Base-by-base conservation (phyloP, 2,329 filamentous ascomycete genomes). In the Xylaria multiplex region DNA sequence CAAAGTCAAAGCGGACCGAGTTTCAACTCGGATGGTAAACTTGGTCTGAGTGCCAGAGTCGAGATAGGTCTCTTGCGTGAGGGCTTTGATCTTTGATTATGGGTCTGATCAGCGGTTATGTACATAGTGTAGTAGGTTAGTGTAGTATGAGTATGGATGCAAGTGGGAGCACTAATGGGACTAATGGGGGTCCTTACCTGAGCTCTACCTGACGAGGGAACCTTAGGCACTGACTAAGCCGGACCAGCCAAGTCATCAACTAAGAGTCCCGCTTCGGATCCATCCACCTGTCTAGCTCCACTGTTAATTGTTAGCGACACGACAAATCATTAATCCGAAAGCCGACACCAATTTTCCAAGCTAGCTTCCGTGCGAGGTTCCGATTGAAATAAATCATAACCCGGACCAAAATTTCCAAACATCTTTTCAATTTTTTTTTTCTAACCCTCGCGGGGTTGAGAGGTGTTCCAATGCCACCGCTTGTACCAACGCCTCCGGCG, bases 401-500 rank as follows among this genome's bases (percentile, higher is more conserved):
- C 55, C 43, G n/a, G 53, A 60, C 53, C 55, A 56, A 24, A 14
- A 37, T 54, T 43, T 22, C 45, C 46, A 37, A 30, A 24, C 24
- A 46, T 32, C 30, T 48, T 62, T 59, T 55, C n/a, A 58, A 5
- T 53, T 54, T 57, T 27, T 40, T 27, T 27, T 27, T 27, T 27
- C 45, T 62, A 14, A 9, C 13, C 66, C 58, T 59, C 59, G 46
- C 64, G 62, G 68, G 64, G 60, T 61, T 50, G 58, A 62, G 64
- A 67, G 54, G 62, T 52, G 42, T 66, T 55, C 46, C 67, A 58
- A 76, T 76, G 74, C 73, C 73, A 57, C 73, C 74, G 54, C 65
- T 70, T 57, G 70, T 75, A 70, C 64, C 71, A 59, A 66, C 64
- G 49, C 57, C 63, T 62, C 49, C 65, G 54, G 62, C 68, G 9